Percentiles rank a stretch among this genome's conserved stretches.
Evolutionary conservation across 192 early-diverging fungal genomes (phyloP).

Genomic region (Coemansia sp.): DNA sequence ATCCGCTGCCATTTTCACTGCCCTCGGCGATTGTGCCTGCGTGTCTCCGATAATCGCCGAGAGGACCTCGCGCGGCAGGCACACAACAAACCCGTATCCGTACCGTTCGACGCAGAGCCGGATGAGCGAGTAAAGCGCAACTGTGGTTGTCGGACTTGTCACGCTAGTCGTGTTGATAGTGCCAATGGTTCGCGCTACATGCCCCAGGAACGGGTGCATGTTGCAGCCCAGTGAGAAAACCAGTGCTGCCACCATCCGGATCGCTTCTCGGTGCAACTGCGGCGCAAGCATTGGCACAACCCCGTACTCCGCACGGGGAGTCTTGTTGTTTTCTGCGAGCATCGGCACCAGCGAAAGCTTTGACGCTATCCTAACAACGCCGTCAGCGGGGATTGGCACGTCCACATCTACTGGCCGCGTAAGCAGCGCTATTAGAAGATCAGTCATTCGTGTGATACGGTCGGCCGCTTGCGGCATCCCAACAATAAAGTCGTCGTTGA

Average conservation of each 20-base stretch:
- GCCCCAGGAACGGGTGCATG: conserved; percentile 43
- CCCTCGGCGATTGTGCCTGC: conserved; percentile 16
- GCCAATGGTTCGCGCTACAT: conserved; percentile 31
- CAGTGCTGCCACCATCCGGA: conserved; percentile 43
- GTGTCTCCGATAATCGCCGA: conserved; percentile 21
- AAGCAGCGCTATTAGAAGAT: conserved; percentile 41
- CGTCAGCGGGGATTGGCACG: conserved; percentile 34
- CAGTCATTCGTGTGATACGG: conserved; percentile 40
- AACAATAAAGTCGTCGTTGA: conserved; percentile 34
- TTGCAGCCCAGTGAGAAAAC: conserved; percentile 32
- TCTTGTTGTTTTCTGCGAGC: conserved; percentile 37
- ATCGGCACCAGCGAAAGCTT: conserved; percentile 37
- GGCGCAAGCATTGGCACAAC: conserved; percentile 41
- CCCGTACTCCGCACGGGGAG: conserved; percentile 36
- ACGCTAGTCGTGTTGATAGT: conserved; percentile 28
- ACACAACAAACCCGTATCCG: conserved; percentile 42
- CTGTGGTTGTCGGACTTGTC: conserved; percentile 25
- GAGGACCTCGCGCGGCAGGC: conserved; percentile 43
- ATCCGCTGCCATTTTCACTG: background rate
- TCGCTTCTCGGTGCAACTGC: conserved; percentile 42
- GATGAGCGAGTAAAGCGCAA: conserved; percentile 39
- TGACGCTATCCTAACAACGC: conserved; percentile 27
- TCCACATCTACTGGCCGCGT: conserved; percentile 27
- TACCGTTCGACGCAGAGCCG: conserved; percentile 41
- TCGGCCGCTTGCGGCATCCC: conserved; percentile 52